A percentile compares a stretch with the other conserved stretches of the same genome.
Evolutionary conservation across 257 asterid species (phyloP).

Genomic region (Petunia secreta): DNA sequence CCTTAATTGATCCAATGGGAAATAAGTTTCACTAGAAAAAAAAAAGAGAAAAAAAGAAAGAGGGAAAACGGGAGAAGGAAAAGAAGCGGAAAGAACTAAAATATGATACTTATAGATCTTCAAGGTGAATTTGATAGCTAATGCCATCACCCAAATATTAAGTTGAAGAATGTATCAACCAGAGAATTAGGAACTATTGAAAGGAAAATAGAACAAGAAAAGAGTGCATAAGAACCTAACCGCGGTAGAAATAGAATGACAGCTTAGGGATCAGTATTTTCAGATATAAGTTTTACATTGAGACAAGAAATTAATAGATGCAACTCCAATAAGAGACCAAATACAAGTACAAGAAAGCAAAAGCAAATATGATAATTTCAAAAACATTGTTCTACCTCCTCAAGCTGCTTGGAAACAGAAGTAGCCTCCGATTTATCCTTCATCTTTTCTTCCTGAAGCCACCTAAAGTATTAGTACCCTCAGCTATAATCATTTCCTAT

Average conservation of each 20-base stretch:
- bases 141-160: background rate
- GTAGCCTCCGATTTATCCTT: constrained; percentile 53
- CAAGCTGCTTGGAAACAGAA: constrained; percentile 38
- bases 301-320: too few species aligned
- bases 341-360: background rate
- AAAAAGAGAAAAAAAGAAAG: background rate
- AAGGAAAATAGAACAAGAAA: background rate
- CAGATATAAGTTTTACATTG: background rate
- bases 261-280: background rate
- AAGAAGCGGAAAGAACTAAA: constrained; percentile 4
- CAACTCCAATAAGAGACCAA: background rate
- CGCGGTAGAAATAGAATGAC: background rate
- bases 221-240: constrained; percentile 16
- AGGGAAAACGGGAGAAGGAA: background rate
- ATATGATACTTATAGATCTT: background rate
- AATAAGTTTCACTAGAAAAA: background rate
- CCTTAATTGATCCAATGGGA: constrained; percentile 3
- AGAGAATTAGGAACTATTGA: background rate
- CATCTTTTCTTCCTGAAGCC: constrained; percentile 53
- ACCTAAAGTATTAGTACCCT: constrained; percentile 28
- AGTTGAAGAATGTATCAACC: background rate
- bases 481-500: constrained; percentile 12
- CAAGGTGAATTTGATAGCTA: background rate
- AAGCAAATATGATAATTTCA: background rate
- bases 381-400: constrained; percentile 37